Percentiles rank a stretch among this genome's conserved stretches.
These are phyloP conservation scores for Nicotiana knightiana DNA, from an alignment of 257 asterid genomes.

Conservation along the genomic window DNA sequence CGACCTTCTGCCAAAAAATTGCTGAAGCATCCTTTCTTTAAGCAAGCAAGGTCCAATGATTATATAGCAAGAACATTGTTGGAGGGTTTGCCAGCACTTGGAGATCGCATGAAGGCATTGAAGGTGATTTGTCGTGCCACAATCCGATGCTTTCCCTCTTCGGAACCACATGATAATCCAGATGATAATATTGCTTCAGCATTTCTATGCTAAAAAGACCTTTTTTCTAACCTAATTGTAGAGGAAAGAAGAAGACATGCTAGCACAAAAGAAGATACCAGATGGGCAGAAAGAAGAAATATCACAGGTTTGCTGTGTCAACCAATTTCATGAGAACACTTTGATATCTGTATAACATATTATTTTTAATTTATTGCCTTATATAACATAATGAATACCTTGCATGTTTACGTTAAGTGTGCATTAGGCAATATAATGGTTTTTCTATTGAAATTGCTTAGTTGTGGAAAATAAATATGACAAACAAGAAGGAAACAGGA, in stretches of 20 bases:
- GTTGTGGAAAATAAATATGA: neutral
- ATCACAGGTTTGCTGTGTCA: constrained; percentile 66
- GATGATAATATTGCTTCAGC: constrained; percentile 13
- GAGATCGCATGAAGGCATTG: constrained; percentile 72
- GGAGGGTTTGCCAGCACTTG: constrained; percentile 90
- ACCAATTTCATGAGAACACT: neutral
- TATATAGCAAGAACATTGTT: constrained; percentile 63
- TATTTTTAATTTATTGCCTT: neutral
- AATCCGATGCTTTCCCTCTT: neutral
- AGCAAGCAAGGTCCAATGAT: constrained; percentile 92
- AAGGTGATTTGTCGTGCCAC: constrained; percentile 47
- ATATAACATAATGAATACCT: neutral
- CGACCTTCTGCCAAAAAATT: constrained; percentile 88
- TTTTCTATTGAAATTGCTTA: neutral
- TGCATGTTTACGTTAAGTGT: neutral
- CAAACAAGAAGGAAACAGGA: neutral
- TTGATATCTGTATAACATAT: neutral
- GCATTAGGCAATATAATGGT: neutral
- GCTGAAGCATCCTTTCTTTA: constrained; percentile 85
- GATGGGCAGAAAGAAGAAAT: constrained; percentile 90
- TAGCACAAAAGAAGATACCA: constrained; percentile 95
- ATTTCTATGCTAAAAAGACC: constrained; percentile 25
- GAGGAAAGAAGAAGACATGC: constrained; percentile 94
- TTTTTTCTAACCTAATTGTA: constrained; percentile 22
- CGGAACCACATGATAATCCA: neutral